Evolutionary conservation across 345 rosid species (phyloP).

Genomic region (Citrus medica): DNA sequence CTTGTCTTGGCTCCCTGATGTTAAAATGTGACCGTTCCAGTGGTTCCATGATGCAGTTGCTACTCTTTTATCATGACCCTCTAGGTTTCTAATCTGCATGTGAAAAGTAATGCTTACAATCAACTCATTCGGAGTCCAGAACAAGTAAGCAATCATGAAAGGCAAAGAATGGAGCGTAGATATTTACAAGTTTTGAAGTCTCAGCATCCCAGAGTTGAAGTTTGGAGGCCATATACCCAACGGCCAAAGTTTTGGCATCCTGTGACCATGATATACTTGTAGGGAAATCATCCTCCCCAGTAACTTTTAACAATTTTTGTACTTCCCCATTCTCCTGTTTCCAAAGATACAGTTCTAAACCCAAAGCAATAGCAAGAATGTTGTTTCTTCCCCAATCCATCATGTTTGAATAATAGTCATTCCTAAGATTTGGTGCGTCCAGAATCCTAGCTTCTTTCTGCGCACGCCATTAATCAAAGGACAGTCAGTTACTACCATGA

Average conservation of each 20-base stretch:
- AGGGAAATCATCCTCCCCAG: slow-evolving; percentile 26
- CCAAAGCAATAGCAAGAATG: slow-evolving; percentile 43
- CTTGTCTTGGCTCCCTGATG: slow-evolving; percentile 51
- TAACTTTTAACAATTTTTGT: slow-evolving; percentile 20
- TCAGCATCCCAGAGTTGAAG: slow-evolving; percentile 46
- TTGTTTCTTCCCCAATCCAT: slow-evolving; percentile 50
- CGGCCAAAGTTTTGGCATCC: slow-evolving; percentile 33
- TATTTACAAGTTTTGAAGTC: slow-evolving; percentile 43
- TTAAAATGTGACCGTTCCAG: slow-evolving; percentile 36
- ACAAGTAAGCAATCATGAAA: background rate
- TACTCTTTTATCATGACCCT: slow-evolving; percentile 38
- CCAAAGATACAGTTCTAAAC: slow-evolving; percentile 37
- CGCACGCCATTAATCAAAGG: slow-evolving; percentile 5
- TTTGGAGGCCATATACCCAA: slow-evolving; percentile 36
- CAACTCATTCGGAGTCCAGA: background rate
- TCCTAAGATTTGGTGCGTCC: slow-evolving; percentile 44
- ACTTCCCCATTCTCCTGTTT: slow-evolving; percentile 20
- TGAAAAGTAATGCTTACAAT: background rate
- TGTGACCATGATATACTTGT: slow-evolving; percentile 48
- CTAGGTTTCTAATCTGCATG: slow-evolving; percentile 31
- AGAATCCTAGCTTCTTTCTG: slow-evolving; percentile 38
- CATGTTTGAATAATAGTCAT: slow-evolving; percentile 39
- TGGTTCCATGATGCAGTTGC: slow-evolving; percentile 42
- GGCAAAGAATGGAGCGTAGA: background rate
- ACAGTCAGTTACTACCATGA: background rate